These are phyloP conservation scores for Xylaria nigripes DNA, from an alignment of 495 filamentous ascomycete genomes.

Conservation along the genomic window DNA sequence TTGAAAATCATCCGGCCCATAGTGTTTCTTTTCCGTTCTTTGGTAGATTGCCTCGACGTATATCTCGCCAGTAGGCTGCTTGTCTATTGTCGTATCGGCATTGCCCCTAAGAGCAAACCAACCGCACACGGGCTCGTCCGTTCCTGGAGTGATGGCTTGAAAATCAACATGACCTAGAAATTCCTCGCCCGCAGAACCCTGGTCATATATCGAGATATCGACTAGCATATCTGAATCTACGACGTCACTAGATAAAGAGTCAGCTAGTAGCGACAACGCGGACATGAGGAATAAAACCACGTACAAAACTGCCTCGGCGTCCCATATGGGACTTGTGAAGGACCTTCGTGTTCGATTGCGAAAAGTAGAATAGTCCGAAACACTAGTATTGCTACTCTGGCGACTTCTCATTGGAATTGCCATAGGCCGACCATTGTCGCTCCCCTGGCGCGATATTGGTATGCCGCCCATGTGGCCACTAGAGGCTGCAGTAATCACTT, in stretches of 20 bases:
- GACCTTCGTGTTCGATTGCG: constrained; percentile 51
- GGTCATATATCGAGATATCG: constrained; percentile 90
- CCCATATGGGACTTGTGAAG: constrained; percentile 87
- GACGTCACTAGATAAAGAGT: constrained; percentile 67
- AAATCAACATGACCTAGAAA: constrained; percentile 88
- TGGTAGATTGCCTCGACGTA: constrained; percentile 80
- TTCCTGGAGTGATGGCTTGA: constrained; percentile 51
- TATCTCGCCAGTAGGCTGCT: constrained; percentile 78
- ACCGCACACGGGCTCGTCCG: constrained; percentile 64
- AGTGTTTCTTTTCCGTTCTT: constrained; percentile 83
- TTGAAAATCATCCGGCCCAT: constrained; percentile 93
- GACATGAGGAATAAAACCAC: constrained; percentile 26
- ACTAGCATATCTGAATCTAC: constrained; percentile 86
- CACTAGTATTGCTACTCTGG: constrained; percentile 87
- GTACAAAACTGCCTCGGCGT: constrained; percentile 92
- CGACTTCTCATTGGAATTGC: constrained; percentile 93
- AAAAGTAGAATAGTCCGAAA: constrained; percentile 60
- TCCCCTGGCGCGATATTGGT: constrained; percentile 57
- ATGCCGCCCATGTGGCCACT: constrained; percentile 42
- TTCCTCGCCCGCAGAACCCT: constrained; percentile 66
- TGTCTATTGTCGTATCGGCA: constrained; percentile 45
- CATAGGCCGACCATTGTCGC: constrained; percentile 74
- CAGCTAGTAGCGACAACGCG: constrained; percentile 20
- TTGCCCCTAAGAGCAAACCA: constrained; percentile 75
- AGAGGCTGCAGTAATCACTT: constrained; percentile 32